A percentile compares a stretch with the other conserved stretches of the same genome.
Conservation (phyloP, 352 stramenopile genomes). For the Pythium insidiosum region DNA sequence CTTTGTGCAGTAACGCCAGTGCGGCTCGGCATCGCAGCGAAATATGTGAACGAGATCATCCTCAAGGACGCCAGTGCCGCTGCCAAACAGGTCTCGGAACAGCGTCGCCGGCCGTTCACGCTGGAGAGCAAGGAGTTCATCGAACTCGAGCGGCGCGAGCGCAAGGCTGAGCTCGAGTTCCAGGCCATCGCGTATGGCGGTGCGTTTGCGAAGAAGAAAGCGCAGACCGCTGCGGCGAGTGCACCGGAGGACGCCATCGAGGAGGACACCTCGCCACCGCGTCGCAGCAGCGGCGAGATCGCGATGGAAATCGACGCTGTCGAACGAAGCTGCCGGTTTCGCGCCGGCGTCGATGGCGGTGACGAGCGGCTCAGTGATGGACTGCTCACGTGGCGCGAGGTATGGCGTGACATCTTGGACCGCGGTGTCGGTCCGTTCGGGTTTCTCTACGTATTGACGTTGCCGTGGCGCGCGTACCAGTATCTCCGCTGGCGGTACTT, state of each 20-base stretch:
- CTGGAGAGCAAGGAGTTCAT: constrained; percentile 77
- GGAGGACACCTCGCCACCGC: constrained; percentile 1
- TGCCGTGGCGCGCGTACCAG: constrained; percentile 30
- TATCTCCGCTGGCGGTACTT: constrained; percentile 53
- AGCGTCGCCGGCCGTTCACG: constrained; percentile 56
- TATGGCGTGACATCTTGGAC: constrained; percentile 34
- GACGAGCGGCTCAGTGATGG: constrained; percentile 34
- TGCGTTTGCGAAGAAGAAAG: constrained; percentile 45
- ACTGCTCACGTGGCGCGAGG: constrained; percentile 30
- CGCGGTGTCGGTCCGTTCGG: constrained; percentile 46
- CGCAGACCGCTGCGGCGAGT: constrained; percentile 11
- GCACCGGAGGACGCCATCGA: constrained; percentile 7
- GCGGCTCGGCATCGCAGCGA: constrained; percentile 79
- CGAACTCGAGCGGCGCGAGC: constrained; percentile 56
- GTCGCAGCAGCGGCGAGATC: constrained; percentile 37
- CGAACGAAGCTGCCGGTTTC: constrained; percentile 35
- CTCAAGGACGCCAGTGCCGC: constrained; percentile 76
- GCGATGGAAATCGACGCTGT: constrained; percentile 65
- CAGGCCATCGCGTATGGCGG: constrained; percentile 72
- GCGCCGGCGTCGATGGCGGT: constrained; percentile 21
- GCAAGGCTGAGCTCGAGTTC: constrained; percentile 77
- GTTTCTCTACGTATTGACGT: constrained; percentile 50
- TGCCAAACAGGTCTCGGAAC: constrained; percentile 57
- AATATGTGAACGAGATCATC: constrained; percentile 87
- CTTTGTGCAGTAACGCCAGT: constrained; percentile 80